Base-by-base conservation (phyloP, 139 green algal genomes). In the Limnomonas spitsbergensis region DNA sequence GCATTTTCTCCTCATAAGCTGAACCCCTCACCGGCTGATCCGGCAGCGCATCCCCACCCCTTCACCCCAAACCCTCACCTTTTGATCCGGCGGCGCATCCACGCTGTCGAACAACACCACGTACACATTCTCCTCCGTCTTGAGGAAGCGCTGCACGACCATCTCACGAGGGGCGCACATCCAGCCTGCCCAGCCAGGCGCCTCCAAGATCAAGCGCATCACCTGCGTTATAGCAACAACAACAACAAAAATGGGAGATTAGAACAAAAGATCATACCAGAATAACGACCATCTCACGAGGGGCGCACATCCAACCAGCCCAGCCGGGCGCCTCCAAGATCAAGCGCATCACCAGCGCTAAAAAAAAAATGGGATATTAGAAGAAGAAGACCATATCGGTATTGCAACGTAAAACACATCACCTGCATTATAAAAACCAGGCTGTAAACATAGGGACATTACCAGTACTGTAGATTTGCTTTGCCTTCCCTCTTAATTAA, bases 121-220 rank as follows among this genome's bases (percentile, higher is more conserved):
- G 4, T 66, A 77, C 38, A 39, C 2, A 26, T 80, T 37, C 29
- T 83, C 78, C 40, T 87, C 80, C 54, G 53, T 83, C 78, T 90
- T 88, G 39, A 81, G 77, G 2, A 88, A 34, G 2, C 81, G 81
- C 81, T 90, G 83, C 74, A 90, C 69, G 3, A 88, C 53, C 24
- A 90, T 38, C 38, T 88, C 82, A 0, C 86, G 71, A 0, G 82
- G 81, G 1, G 86, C 86, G 69, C 83, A 88, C 32, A 88, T 39
- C 37, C 69, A 74, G 52, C 86, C 82, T 37, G 83, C 78, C 79
- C 81, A 76, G 26, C 86, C 86, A 2, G 83, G 78, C 7, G 83
- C 81, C 74, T 86, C 83, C 4, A 90, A 32, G 34, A 68, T 36
- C 7, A 90, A 78, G 40, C 86, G 81, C 66, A 85, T 53, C 39